Conservation (phyloP, 1,139 yeast species). For the Suhomyces bolitotheri region DNA sequence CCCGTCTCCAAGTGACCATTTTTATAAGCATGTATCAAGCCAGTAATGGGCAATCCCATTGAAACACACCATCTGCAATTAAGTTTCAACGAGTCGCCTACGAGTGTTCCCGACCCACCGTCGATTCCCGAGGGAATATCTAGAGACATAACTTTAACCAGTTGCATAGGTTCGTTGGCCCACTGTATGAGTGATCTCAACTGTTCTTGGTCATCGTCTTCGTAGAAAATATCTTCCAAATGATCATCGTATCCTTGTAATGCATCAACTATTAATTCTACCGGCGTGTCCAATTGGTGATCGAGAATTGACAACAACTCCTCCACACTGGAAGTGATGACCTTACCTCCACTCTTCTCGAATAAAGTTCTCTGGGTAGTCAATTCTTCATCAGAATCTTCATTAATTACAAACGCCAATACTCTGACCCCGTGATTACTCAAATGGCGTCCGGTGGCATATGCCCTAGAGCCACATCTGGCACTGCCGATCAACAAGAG, state of each 20-base stretch:
- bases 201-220: slow-evolving; percentile 39
- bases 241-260: slow-evolving; percentile 81
- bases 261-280: slow-evolving; percentile 77
- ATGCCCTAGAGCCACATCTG: slow-evolving; percentile 71
- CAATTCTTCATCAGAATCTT: slow-evolving; percentile 32
- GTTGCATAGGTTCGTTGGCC: slow-evolving; percentile 59
- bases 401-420: slow-evolving; percentile 53
- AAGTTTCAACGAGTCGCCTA: slow-evolving; percentile 29
- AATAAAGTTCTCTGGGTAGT: slow-evolving; percentile 53
- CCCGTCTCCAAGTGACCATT: slow-evolving; percentile 36
- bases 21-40: slow-evolving; percentile 62
- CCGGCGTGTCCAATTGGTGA: slow-evolving; percentile 64
- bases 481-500: slow-evolving; percentile 72
- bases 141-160: slow-evolving; percentile 60
- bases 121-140: slow-evolving; percentile 87
- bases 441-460: slow-evolving; percentile 79
- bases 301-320: slow-evolving; percentile 34
- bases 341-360: slow-evolving; percentile 47
- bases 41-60: slow-evolving; percentile 72
- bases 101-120: slow-evolving; percentile 72
- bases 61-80: slow-evolving; percentile 60
- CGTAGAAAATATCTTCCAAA: slow-evolving; percentile 49
- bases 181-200: slow-evolving; percentile 59
- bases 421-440: slow-evolving; percentile 74
- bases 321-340: slow-evolving; percentile 35